Base-by-base conservation (phyloP, 805 yeast species). In the Metahyphopichia silvanorum region DNA sequence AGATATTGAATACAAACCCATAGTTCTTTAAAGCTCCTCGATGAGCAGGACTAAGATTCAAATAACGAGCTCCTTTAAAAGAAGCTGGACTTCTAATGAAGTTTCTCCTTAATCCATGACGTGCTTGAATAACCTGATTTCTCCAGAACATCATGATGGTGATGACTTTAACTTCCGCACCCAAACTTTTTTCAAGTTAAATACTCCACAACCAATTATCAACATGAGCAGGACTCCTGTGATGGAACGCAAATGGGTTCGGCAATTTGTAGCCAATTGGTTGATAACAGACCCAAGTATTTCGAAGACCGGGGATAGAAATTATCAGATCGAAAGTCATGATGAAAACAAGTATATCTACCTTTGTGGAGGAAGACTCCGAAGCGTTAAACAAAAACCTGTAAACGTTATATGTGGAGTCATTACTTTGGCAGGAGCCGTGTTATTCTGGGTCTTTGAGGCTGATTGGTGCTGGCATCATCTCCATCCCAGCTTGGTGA, bases 281-380 rank as follows among this genome's bases (percentile, higher is more conserved):
- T 29, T 57, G 20, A 42, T 56, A 6, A 49, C 52, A 7, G 60
- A 57, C 37, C 61, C 13, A 38, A 46, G 16, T 27, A 39, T 8
- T 20, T 36, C 8, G 24, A 34, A 10, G 23, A 32, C 35, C 21
- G 30, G 34, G 4, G 14, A 15, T 24, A 53, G 44, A 35, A 73
- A 75, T 52, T 77, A 74, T 49, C 66, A 72, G 45, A 59, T 54
- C 2, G 69, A 68, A 49, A 42, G 51, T 7, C 60, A 60, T 12
- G 46, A 47, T 5, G 38, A 44, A 18, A 35, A 38, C 38, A 69
- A 64, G 35, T 66, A 68, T 35, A 40, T 75, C 2, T 84, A 73
- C 51, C 56, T 82, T 4, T 54, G 77, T 30, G 93, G 93, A 10
- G 95, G 94, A 0, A 53, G 87, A 25, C 46, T 79, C 10, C 59